Percentiles rank a stretch among this genome's conserved stretches.
phyloP scores from a whole-genome alignment of 2,329 filamentous ascomycete genomes.

The Exophiala sideris region DNA sequence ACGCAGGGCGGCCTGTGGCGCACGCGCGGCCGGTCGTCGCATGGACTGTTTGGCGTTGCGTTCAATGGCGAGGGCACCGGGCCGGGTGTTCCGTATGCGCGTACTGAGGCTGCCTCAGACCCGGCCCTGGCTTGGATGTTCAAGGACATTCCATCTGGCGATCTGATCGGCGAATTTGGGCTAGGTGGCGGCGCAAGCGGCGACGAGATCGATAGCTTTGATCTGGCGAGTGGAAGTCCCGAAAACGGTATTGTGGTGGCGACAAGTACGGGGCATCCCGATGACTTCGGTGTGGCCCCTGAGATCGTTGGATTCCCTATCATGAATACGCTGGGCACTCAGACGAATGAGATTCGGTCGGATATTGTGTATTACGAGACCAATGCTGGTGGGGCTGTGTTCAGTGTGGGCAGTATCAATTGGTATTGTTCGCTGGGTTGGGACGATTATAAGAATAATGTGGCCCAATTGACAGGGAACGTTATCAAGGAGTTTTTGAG shows the following conservation, averaged over 20 bases:
- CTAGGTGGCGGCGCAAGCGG: slow-evolving; percentile 35
- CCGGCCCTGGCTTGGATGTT: slow-evolving; percentile 17
- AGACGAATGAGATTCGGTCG: slow-evolving; percentile 20
- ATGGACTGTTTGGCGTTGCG: slow-evolving; percentile 34
- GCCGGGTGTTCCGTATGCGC: slow-evolving; percentile 30
- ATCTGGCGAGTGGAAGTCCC: slow-evolving; percentile 33
- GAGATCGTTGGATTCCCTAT: slow-evolving; percentile 24
- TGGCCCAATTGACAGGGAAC: slow-evolving; percentile 28
- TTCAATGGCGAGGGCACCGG: slow-evolving; percentile 33
- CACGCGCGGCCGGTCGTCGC: slow-evolving; percentile 31
- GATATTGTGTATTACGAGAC: slow-evolving; percentile 29
- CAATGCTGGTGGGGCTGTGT: slow-evolving; percentile 24
- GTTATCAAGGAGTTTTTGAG: slow-evolving; percentile 23
- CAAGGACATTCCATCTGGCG: slow-evolving; percentile 25
- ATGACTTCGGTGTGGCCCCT: slow-evolving; percentile 20
- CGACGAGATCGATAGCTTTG: slow-evolving; percentile 37
- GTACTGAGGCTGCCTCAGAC: slow-evolving; percentile 7
- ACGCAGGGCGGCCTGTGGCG: slow-evolving; percentile 36
- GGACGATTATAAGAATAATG: slow-evolving; percentile 28
- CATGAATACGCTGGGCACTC: slow-evolving; percentile 25
- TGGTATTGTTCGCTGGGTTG: slow-evolving; percentile 28
- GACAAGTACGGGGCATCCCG: slow-evolving; percentile 18
- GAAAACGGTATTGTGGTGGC: slow-evolving; percentile 31
- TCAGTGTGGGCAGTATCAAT: slow-evolving; percentile 31
- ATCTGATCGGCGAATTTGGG: slow-evolving; percentile 25